These are phyloP conservation scores for Xylaria sp. DNA, from an alignment of 2,329 filamentous ascomycete genomes.

Conservation along the genomic window DNA sequence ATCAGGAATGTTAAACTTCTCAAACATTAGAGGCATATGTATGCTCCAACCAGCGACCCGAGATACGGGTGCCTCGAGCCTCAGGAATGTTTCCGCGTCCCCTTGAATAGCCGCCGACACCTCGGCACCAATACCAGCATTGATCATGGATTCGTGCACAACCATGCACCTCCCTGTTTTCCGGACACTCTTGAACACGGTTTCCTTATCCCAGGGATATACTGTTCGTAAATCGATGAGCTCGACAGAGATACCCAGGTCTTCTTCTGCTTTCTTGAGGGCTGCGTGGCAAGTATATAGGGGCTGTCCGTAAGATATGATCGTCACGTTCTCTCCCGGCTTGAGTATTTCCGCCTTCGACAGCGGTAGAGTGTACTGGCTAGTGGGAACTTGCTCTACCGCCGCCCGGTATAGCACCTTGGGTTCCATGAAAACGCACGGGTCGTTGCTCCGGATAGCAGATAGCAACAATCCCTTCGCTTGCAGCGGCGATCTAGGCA, in stretches of 20 bases:
- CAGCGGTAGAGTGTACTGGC: conserved; percentile 80
- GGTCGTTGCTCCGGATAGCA: conserved; percentile 80
- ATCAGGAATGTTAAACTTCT: conserved; percentile 83
- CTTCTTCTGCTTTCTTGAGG: conserved; percentile 75
- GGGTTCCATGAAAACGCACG: conserved; percentile 91
- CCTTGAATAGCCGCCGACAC: conserved; percentile 89
- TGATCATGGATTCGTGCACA: conserved; percentile 92
- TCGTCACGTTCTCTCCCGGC: conserved; percentile 77
- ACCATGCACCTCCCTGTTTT: conserved; percentile 88
- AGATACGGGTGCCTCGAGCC: conserved; percentile 83
- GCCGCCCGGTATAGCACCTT: conserved; percentile 92
- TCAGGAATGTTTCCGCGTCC: conserved; percentile 73
- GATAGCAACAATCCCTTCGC: conserved; percentile 85
- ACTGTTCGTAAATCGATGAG: conserved; percentile 87
- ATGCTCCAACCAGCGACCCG: conserved; percentile 90
- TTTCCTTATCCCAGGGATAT: conserved; percentile 89
- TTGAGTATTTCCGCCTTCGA: conserved; percentile 86
- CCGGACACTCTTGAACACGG: conserved; percentile 78
- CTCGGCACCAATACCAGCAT: conserved; percentile 86
- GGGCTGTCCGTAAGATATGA: conserved; percentile 89
- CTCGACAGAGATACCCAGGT: conserved; percentile 78
- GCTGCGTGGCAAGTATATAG: conserved; percentile 83
- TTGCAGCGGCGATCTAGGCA: conserved; percentile 84
- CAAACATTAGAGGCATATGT: conserved; percentile 79
- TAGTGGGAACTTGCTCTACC: conserved; percentile 86